Evolutionary conservation across 2,329 filamentous ascomycete genomes (phyloP), one percentile per base, ranked within the genome.

Genomic region (Zasmidium cellare): DNA sequence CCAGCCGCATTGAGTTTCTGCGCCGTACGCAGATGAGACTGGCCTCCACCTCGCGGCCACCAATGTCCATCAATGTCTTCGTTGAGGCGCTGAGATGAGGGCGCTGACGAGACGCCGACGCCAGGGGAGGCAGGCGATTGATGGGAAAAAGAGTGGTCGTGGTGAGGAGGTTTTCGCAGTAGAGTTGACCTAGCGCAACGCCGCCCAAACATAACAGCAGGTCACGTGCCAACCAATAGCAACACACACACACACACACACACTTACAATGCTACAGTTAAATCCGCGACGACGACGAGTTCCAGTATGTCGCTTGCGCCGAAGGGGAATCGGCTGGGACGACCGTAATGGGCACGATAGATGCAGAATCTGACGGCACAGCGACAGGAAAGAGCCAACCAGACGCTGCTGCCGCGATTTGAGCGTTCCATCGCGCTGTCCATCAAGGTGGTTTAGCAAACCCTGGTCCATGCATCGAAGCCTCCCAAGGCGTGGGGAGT

Each of bases 391-490:
- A 14, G 28, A 7, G 28, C 28, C 28, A 31, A 31, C 28, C 28
- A 31, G n/a, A 31, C 28, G 28, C 7, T 14, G 28, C 7, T 14
- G 28, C 28, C 7, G 28, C 7, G 28, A 14, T 7, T 7, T 7
- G 28, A 14, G 3, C 6, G 18, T 38, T 51, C 49, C 49, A 41
- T 51, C 24, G 47, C 25, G 23, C 20, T 53, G 35, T 53, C 59
- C 62, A 65, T 65, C 62, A 65, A 61, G 62, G 62, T 65, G 60
- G 45, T 58, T 58, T 58, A 22, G 19, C 35, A 51, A n/a, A 38
- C 28, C 7, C 48, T 22, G n/a, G 47, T 53, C 23, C 47, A 44
- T 20, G 31, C 49, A 44, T 19, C 51, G 25, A 46, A 51, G 51
- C 54, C 47, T 46, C 48, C 41, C 50, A 59, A 53, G 49, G 51